Base-by-base conservation (phyloP, 2,329 filamentous ascomycete species). In the Phoma herbarum region DNA sequence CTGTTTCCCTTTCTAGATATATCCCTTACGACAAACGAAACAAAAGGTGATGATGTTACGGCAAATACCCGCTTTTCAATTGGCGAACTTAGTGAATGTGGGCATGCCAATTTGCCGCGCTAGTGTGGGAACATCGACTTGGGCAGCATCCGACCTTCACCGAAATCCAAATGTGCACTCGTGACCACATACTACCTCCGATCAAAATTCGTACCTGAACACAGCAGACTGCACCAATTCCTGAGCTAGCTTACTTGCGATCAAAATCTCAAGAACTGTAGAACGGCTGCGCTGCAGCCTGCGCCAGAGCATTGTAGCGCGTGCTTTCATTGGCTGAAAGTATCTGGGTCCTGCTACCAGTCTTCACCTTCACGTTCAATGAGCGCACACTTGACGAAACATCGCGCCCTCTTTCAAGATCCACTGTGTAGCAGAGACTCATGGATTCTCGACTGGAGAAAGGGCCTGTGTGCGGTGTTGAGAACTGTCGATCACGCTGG, bases 401-500 rank as follows among this genome's bases (percentile, higher is more conserved):
- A n/a, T 11, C 8, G 25, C 11, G 25, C 4, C 16, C 1, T 46
- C 7, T 25, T 1, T 18, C 22, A 12, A 6, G 23, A 39, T 1
- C 29, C 8, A 41, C 29, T 23, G 8, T n/a, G 5, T 31, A 25
- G 9, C 37, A 7, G 14, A 29, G 25, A 47, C 4, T 42, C 25
- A 69, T 68, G 62, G 59, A 57, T 23, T 56, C 57, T 9, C 51
- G 57, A 5, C 50, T 57, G 45, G 66, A 47, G 11, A 75, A 70
- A 55, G 74, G 74, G 9, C 69, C 70, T 8, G 60, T 71, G 48
- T 87, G 85, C 67, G 83, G 83, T 47, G 79, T 85, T 61, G 84
- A 86, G 61, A 84, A 85, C 69, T 96, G 92, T 73, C 88, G 90
- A 59, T 89, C 90, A 41, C 85, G 85, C 62, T 92, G 74, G 35